Evolutionary conservation across 768 basidiomycete species (phyloP), one percentile per base, ranked within the genome.

Genomic region (Xerocomellus amylosporus): DNA sequence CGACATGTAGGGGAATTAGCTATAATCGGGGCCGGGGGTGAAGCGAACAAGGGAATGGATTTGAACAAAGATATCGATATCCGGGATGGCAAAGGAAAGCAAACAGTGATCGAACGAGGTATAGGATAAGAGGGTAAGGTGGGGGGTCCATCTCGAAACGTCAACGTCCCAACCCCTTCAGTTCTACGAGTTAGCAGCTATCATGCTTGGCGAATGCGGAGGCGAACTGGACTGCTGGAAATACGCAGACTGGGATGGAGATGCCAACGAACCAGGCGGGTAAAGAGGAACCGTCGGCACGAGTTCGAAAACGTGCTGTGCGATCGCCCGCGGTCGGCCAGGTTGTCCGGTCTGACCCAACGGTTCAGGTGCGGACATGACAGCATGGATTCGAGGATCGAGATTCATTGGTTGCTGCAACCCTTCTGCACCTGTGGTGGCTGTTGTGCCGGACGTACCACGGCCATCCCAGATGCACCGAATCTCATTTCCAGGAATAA

Each of bases 381-480:
- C 91, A 8, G 86, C 90, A 58, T 96, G 93, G 15, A 96, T 86
- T 31, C 86, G 83, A 3, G 91, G 84, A 58, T 95, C 92, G 62
- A 89, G 88, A 33, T 77, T 76, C 66, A 85, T 80, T 4, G 77
- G 70, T 36, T 67, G 61, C 13, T 65, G 51, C 40, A 49, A 51
- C 71, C 77, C 60, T 73, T 78, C 63, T 63, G 47, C 70, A 54
- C 53, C 30, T 55, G 63, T 5, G 56, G 65, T 19, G 51, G 70
- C 46, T 58, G 62, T 42, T 62, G 68, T 38, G 63, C 63, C 19
- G 8, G 64, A 61, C 15, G 66, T 65, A 13, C 81, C 70, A 64
- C 91, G 85, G 13, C 91, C 95, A 65, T 98, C 93, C 89, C 93
- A 97, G 26, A 93, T 82, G 64, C 91, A 93, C 26, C 87, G 84